Base-by-base conservation (phyloP, 257 asterid species). In the Prunella vulgaris region DNA sequence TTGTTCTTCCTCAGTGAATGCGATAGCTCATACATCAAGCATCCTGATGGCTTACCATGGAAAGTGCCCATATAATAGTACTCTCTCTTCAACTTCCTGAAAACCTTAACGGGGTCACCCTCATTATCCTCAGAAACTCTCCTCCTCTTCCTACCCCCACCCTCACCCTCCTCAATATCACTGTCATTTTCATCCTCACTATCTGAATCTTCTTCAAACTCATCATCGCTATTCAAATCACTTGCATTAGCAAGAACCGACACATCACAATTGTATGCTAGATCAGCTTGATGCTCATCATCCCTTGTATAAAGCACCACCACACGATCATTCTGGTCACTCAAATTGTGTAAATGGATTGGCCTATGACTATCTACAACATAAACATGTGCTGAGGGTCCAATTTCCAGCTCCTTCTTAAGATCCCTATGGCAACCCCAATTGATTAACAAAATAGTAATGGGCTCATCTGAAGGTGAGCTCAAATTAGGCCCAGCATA, bases 371-470 rank as follows among this genome's bases (percentile, higher is more conserved):
- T 94, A 79, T 94, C 98, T 35, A 91, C 98, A 1, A 89, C 96
- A 66, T 84, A 92, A 76, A 94, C 95, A 64, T 84, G 82, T 0
- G 99, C 88, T 1, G 78, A 76, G 0, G 90, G 85, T 5, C 93
- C 93, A 2, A 94, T 73, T 3, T 79, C 70, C 22, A 94, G 81
- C 57, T 79, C 87, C 77, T 76, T 84, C 71, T 85, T 79, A 4
- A 94, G 85, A 91, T 94, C 98, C 83, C 97, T 87, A 77, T 89
- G 96, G 79, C 97, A 88, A 13, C 99, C 99, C 99, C 99, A 94
- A 75, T 94, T 94, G 38, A 91, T 85, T 78, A 91, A 75, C 86
- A 94, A 81, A 76, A 92, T 86, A 0, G 99, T 84, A 37, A 89
- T 65, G 60, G 95, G 93, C 44, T 85, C 89, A 24, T 83, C 88